Evolutionary conservation across 2,329 filamentous ascomycete genomes (phyloP).

Genomic region (Xylaria sp.): DNA sequence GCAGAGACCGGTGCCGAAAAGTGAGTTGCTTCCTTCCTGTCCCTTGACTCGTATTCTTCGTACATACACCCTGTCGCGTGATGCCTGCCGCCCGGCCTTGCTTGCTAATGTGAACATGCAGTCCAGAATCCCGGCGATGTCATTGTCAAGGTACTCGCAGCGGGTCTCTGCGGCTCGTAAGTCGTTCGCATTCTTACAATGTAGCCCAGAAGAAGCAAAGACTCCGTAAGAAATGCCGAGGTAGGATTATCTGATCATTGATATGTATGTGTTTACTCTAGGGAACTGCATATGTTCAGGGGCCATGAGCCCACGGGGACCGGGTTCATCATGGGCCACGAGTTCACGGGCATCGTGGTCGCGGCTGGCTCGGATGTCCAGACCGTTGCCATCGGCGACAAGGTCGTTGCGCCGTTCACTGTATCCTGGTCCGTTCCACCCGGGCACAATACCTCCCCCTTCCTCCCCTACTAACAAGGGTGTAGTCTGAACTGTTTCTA

Average conservation of each 20-base stretch:
- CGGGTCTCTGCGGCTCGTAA: slow-evolving; percentile 83
- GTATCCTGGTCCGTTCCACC: slow-evolving; percentile 58
- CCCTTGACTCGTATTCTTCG: not conserved
- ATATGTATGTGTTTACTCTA: slow-evolving; percentile 31
- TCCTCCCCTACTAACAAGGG: not conserved
- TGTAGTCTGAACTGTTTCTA: slow-evolving; percentile 71
- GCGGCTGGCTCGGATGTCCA: slow-evolving; percentile 63
- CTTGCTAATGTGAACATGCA: slow-evolving; percentile 28
- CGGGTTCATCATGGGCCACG: slow-evolving; percentile 70
- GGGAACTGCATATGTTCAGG: slow-evolving; percentile 80
- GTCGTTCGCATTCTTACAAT: slow-evolving; percentile 28
- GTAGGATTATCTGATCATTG: slow-evolving; percentile 7
- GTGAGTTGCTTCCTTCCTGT: slow-evolving; percentile 30
- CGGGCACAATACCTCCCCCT: not conserved
- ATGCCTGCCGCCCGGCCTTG: not conserved
- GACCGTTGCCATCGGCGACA: slow-evolving; percentile 66
- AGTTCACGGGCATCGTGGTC: slow-evolving; percentile 74
- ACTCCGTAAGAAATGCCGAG: not conserved
- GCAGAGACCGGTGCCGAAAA: slow-evolving; percentile 69
- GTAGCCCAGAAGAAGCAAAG: not conserved
- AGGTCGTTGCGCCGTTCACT: slow-evolving; percentile 79
- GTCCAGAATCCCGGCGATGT: slow-evolving; percentile 68
- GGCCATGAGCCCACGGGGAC: slow-evolving; percentile 68
- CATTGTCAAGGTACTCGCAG: slow-evolving; percentile 76
- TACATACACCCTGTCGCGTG: not conserved